These are phyloP conservation scores for Moringa oleifera DNA, from an alignment of 345 rosid genomes.

Conservation along the genomic window DNA sequence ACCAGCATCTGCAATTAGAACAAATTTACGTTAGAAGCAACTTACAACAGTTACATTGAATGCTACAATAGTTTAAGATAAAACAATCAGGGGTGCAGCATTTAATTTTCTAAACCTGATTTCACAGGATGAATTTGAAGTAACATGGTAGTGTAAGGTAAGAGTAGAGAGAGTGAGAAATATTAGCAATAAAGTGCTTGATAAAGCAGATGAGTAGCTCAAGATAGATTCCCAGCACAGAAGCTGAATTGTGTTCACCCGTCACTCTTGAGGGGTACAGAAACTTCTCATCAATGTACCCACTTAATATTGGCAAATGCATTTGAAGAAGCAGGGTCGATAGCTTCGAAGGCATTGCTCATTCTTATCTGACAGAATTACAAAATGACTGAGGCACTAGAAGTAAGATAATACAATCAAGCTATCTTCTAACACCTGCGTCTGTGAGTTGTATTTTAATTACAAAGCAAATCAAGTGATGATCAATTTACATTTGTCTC, in stretches of 20 bases:
- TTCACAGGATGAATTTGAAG: background rate
- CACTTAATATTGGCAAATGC: background rate
- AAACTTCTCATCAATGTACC: background rate
- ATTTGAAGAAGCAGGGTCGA: background rate
- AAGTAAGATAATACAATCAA: too few relatives aligned
- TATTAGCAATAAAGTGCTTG: background rate
- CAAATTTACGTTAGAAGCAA: constrained; percentile 1
- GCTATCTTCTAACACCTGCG: too few relatives aligned
- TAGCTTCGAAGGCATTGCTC: background rate
- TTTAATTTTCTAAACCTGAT: background rate
- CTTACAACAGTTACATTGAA: background rate
- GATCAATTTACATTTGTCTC: too few relatives aligned
- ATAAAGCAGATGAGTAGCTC: background rate
- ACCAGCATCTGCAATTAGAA: constrained; percentile 52
- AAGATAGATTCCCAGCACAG: background rate
- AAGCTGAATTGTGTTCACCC: background rate
- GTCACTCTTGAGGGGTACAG: background rate
- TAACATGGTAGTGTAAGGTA: constrained; percentile 2
- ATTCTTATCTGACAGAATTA: too few relatives aligned
- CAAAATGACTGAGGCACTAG: too few relatives aligned
- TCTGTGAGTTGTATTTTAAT: too few relatives aligned
- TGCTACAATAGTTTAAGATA: background rate
- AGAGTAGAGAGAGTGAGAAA: background rate
- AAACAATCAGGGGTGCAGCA: background rate
- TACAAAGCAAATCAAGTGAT: too few relatives aligned